Percentiles rank a stretch among this genome's conserved stretches.
These are phyloP conservation scores for Elaeis oleifera DNA, from an alignment of 202 grass and related monocot species.

Conservation along the genomic window DNA sequence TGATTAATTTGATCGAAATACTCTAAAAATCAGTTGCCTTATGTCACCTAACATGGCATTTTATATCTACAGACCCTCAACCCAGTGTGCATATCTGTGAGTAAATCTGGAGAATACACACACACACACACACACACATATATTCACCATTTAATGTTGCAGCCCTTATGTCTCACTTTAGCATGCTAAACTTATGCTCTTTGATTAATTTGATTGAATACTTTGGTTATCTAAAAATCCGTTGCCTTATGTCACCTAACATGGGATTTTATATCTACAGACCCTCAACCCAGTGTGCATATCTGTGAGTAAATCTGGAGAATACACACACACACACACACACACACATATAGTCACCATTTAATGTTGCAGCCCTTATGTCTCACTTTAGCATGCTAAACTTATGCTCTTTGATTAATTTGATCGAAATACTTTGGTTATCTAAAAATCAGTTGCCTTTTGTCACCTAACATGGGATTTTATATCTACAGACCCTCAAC, in stretches of 20 bases:
- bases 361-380: too few relatives aligned
- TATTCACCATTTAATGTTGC: too few relatives aligned
- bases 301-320: conserved; percentile 45
- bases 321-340: too few relatives aligned
- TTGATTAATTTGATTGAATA: not conserved
- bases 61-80: conserved; percentile 52
- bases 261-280: conserved; percentile 34
- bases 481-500: conserved; percentile 51
- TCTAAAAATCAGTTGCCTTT: too few relatives aligned
- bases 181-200: conserved; percentile 1
- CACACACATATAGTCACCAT: too few relatives aligned
- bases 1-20: not conserved
- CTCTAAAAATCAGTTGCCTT: too few relatives aligned
- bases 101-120: conserved; percentile 36
- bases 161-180: too few relatives aligned
- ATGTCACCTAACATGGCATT: not conserved
- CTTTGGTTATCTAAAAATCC: too few relatives aligned
- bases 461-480: not conserved
- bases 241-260: not conserved
- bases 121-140: too few relatives aligned
- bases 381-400: not conserved
- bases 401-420: not conserved
- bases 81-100: conserved; percentile 40
- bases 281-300: conserved; percentile 51
- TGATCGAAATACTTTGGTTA: not conserved